Percentiles rank a stretch among this genome's conserved stretches.
Conservation (phyloP, 768 basidiomycete genomes). For the Lactifluus piperatus region DNA sequence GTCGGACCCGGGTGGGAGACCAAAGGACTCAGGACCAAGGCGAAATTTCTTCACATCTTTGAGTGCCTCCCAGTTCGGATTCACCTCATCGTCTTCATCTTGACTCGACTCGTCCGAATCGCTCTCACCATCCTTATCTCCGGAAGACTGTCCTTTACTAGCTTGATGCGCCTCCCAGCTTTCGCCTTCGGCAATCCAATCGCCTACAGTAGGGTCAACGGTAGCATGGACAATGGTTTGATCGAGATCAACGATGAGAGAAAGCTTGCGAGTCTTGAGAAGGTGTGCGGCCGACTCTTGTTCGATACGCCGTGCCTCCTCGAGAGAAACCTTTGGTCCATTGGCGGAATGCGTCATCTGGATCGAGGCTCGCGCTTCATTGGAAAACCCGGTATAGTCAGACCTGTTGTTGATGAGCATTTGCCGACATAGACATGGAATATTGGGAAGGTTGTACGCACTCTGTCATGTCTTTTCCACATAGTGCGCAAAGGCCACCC, state of each 20-base stretch:
- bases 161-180: conserved; percentile 63
- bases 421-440: conserved; percentile 7
- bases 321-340: conserved; percentile 84
- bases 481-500: conserved; percentile 85
- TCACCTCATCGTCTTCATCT: conserved; percentile 42
- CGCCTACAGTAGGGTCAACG: conserved; percentile 95
- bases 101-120: conserved; percentile 32
- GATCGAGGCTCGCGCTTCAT: conserved; percentile 79
- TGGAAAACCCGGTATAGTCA: conserved; percentile 85
- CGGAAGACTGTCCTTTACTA: conserved; percentile 26
- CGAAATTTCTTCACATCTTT: conserved; percentile 87
- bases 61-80: conserved; percentile 90
- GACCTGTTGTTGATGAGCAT: conserved; percentile 36
- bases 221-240: conserved; percentile 99
- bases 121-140: conserved; percentile 28
- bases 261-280: conserved; percentile 66
- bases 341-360: conserved; percentile 92
- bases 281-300: conserved; percentile 73
- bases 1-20: conserved; percentile 36
- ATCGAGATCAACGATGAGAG: conserved; percentile 96
- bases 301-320: conserved; percentile 88
- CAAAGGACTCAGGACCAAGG: conserved; percentile 66
- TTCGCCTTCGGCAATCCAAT: conserved; percentile 87
- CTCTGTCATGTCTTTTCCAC: conserved; percentile 94
- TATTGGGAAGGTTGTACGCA: conserved; percentile 32